phyloP scores from a whole-genome alignment of 2,329 filamentous ascomycete species.

The Chaetomium globosum region DNA sequence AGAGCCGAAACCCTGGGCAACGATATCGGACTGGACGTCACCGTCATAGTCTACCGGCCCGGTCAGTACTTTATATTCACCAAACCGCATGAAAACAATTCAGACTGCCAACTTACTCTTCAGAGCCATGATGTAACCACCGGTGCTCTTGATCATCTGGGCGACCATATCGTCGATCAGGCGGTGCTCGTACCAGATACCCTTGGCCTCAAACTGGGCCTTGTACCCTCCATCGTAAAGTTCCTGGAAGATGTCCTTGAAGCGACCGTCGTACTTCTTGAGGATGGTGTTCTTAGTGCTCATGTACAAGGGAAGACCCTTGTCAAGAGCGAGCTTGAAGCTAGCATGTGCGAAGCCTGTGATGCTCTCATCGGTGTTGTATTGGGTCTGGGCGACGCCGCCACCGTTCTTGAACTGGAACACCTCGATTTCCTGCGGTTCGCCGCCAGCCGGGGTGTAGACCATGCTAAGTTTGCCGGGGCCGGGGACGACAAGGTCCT shows the following conservation, averaged over 20 bases:
- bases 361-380: slow-evolving; percentile 98
- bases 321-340: slow-evolving; percentile 91
- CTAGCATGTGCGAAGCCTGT: slow-evolving; percentile 90
- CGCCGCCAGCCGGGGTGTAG: slow-evolving; percentile 81
- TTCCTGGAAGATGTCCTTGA: slow-evolving; percentile 99
- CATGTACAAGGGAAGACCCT: slow-evolving; percentile 95
- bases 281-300: slow-evolving; percentile 99
- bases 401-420: slow-evolving; percentile 85
- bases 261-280: slow-evolving; percentile 97
- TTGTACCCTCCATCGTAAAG: slow-evolving; percentile 88
- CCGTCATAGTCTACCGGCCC: slow-evolving; percentile 84
- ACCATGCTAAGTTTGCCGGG: slow-evolving; percentile 92
- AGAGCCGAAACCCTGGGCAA: slow-evolving; percentile 96
- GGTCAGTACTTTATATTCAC: slow-evolving; percentile 27
- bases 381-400: slow-evolving; percentile 90
- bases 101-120: slow-evolving; percentile 72
- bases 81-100: background rate
- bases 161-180: slow-evolving; percentile 99
- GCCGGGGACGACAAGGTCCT: slow-evolving; percentile 81
- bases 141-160: slow-evolving; percentile 99
- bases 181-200: slow-evolving; percentile 99
- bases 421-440: slow-evolving; percentile 85
- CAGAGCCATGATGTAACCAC: slow-evolving; percentile 94
- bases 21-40: slow-evolving; percentile 97
- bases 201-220: slow-evolving; percentile 83